Evolutionary conservation across 306 rosid species (phyloP).

Genomic region (Gastrolobium bilobum): DNA sequence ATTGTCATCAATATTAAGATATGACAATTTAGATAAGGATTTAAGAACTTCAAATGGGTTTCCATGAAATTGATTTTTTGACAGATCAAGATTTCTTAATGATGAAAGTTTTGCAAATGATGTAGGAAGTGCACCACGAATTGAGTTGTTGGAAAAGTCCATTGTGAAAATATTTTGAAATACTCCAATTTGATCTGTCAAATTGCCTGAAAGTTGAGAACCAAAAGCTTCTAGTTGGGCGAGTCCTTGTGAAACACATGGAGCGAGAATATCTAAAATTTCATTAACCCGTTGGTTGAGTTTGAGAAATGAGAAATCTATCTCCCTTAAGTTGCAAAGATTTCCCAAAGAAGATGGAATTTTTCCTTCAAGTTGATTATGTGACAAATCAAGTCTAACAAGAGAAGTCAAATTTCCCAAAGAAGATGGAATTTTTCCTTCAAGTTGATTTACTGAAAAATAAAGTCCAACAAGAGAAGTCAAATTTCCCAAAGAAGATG

Average conservation of each 20-base stretch:
- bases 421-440: no score
- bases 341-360: neutral
- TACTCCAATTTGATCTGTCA: slow-evolving; percentile 16
- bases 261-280: slow-evolving; percentile 2
- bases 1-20: neutral
- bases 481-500: no score
- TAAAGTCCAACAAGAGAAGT: no score
- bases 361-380: no score
- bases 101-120: neutral
- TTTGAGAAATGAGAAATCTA: slow-evolving; percentile 27
- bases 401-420: no score
- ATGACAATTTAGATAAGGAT: neutral
- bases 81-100: neutral
- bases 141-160: neutral
- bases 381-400: no score
- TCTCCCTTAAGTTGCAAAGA: slow-evolving; percentile 26
- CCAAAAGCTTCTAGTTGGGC: fast-evolving
- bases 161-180: neutral
- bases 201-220: slow-evolving; percentile 23
- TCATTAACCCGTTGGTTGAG: neutral
- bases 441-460: no score
- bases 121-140: no score
- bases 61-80: neutral
- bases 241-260: neutral
- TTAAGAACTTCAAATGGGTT: neutral